phyloP scores from a whole-genome alignment of 2,329 filamentous ascomycete species.

The Talaromyces sp. region DNA sequence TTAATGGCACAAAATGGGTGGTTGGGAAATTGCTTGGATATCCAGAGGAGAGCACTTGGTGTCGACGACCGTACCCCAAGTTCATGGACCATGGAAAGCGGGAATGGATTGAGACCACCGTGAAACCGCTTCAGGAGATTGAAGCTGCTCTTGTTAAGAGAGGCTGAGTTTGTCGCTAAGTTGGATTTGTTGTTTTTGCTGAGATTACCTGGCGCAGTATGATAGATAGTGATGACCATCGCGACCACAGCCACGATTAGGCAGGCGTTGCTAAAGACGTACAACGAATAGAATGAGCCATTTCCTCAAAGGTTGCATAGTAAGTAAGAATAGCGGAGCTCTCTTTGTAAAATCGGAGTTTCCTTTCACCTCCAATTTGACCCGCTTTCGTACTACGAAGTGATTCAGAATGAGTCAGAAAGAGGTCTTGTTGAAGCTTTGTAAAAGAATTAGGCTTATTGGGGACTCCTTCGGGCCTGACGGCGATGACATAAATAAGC shows the following conservation, averaged over 20 bases:
- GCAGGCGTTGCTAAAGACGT: neutral
- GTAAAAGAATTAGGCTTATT: neutral
- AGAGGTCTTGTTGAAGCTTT: neutral
- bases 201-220: neutral
- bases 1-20: conserved; percentile 60
- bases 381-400: neutral
- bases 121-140: conserved; percentile 12
- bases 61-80: conserved; percentile 53
- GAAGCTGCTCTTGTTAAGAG: conserved; percentile 6
- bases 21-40: conserved; percentile 55
- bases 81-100: conserved; percentile 48
- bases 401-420: conserved; percentile 8
- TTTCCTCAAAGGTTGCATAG: neutral
- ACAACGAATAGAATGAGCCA: neutral
- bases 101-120: conserved; percentile 36
- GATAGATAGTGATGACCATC: neutral
- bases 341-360: neutral
- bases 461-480: neutral
- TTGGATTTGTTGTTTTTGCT: neutral
- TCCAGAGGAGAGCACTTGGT: conserved; percentile 49
- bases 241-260: neutral
- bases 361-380: neutral
- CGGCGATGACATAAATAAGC: neutral
- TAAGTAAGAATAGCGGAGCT: neutral
- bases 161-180: neutral